Base-by-base conservation (phyloP, 2,329 filamentous ascomycete species). In the Aspergillus sp. region DNA sequence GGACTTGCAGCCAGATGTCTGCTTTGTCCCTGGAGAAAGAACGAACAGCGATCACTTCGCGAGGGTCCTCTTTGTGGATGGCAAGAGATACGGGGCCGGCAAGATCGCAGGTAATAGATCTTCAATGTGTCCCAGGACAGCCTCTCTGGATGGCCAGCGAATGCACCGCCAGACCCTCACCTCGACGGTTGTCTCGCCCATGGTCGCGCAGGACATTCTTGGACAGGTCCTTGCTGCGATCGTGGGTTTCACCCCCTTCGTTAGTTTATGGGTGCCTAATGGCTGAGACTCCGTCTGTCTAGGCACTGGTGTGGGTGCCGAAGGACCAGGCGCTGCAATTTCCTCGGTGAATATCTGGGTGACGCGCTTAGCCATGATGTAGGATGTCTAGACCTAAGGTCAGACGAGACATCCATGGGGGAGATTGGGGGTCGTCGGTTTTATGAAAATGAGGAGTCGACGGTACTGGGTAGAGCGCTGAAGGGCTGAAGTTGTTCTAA, bases 1-100 rank as follows among this genome's bases (percentile, higher is more conserved):
- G 55, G 16, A 10, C 52, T 16, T 36, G 38, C n/a, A 41, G 17
- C 17, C 5, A 41, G 13, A 16, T 36, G 25, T 46, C 29, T 20
- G 44, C 44, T 17, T 46, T 36, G 19, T 46, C 11, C 16, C 25
- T 46, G 25, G 44, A 46, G 44, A 34, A 46, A 13, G 25, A 19
- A 19, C 44, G 44, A 20, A 46, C 29, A 32, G 25, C 25, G 32
- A 34, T 34, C 10, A 34, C 32, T 34, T 34, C 10, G 32, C 25
- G 25, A 46, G 44, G 44, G 25, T 19, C n/a, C 19, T 29, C 25
- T 36, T 41, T 41, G 19, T 46, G n/a, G 16, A 55, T 53, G 6
- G 52, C 43, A 40, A 55, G 46, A n/a, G 55, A 49, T 20, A 58
- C 47, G 6, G 56, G 31, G 4, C 58, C 54, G 46, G 43, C 21